Percentiles rank a stretch among this genome's conserved stretches.
Evolutionary conservation across 2,329 filamentous ascomycete species (phyloP).

Genomic region (Colletotrichum incanum): DNA sequence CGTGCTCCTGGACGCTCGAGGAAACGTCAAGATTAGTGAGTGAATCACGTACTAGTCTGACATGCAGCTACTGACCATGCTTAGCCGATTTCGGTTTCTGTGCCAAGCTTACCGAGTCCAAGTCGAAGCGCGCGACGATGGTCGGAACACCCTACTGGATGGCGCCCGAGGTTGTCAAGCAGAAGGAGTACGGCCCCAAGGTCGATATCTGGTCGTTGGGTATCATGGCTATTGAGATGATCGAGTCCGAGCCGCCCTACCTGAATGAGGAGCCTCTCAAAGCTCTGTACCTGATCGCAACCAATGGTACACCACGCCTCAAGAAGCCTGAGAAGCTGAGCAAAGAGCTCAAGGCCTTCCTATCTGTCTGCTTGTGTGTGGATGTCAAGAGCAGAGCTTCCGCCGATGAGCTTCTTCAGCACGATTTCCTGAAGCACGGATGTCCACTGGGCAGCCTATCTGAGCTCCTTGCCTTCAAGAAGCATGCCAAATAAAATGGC

Average conservation of each 20-base stretch:
- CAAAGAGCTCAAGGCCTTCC: conserved; percentile 97
- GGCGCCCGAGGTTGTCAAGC: conserved; percentile 99
- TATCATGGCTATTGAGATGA: conserved; percentile 99
- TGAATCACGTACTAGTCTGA: conserved; percentile 47
- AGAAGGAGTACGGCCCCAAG: conserved; percentile 98
- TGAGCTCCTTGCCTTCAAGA: conserved; percentile 90
- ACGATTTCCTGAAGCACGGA: conserved; percentile 95
- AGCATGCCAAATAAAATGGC: conserved; percentile 71
- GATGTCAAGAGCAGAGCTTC: conserved; percentile 96
- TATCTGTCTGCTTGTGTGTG: conserved; percentile 96
- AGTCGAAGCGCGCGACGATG: conserved; percentile 98
- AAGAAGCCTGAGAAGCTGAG: conserved; percentile 99
- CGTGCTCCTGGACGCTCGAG: conserved; percentile 91
- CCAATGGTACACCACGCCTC: conserved; percentile 94
- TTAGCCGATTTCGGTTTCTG: conserved; percentile 99
- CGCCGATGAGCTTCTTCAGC: conserved; percentile 88
- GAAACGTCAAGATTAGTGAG: conserved; percentile 98
- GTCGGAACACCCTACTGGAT: conserved; percentile 99
- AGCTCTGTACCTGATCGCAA: conserved; percentile 96
- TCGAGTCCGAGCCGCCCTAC: conserved; percentile 97
- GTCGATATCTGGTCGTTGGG: conserved; percentile 99
- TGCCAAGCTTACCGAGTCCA: conserved; percentile 96
- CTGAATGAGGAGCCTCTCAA: conserved; percentile 98
- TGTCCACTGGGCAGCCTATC: conserved; percentile 87
- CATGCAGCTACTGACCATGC: conserved; percentile 51